Base-by-base conservation (phyloP, 192 early-diverging fungal species). In the Backusella circina region DNA sequence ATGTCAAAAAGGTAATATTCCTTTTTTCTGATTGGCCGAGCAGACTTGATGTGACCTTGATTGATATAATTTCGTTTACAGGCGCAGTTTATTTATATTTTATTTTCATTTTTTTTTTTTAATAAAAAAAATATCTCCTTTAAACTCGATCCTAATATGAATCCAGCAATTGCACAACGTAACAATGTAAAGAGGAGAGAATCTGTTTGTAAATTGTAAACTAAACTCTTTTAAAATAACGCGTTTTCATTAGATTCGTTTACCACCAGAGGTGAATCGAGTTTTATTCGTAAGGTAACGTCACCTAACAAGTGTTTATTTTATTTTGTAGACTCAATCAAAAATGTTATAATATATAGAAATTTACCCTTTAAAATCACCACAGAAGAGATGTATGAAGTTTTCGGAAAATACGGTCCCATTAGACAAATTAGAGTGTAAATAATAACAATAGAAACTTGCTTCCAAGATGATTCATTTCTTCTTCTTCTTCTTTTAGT, bases 361-460 rank as follows among this genome's bases (percentile, higher is more conserved):
- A 98, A 99, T 83, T 86, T 99, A 36, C 95, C 98, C 13, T 99
- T 95, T 87, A 97, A 97, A 84, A 97, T 98, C 77, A 95, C 98
- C 9, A 76, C 92, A 0, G 98, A 98, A 75, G 98, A 99, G 77
- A 91, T 99, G 91, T 99, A 95, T 78, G 98, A 99, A 78, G 87
- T 99, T 57, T 99, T 99, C 91, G 97, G 97, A 67, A 96, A 93
- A 83, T 98, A 98, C 82, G 96, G 96, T 18, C 90, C 95, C 1
- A 95, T 97, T 71, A 87, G 98, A 65, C 98, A 99, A 86, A 96
- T 99, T 39, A 86, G 96, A 79, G 79, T 93, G 70, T 87, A 82
- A 78, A 75, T 65, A 39, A 16, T 18, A 30, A 35, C 13, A 54
- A 26, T 16, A 44, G 3, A 47, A 70, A 37, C 12, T 38, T 16